Evolutionary conservation across 495 filamentous ascomycete genomes (phyloP), one percentile per base, ranked within the genome.

Genomic region (Penicillium verhagenii): DNA sequence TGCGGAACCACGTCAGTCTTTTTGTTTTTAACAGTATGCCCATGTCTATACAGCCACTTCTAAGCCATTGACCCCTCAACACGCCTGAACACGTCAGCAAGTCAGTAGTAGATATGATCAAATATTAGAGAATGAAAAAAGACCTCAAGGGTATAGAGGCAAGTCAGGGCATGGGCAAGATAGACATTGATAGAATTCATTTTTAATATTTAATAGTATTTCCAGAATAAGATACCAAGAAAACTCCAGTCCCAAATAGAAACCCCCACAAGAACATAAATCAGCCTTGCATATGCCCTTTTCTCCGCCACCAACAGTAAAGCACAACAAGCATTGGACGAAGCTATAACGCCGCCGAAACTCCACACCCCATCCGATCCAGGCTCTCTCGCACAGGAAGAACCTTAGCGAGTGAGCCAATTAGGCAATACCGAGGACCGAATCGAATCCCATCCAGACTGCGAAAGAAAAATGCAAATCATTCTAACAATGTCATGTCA

Each of bases 241-340:
- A 13, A 35, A 35, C 31, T 35, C 31, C 31, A n/a, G 31, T 10
- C 6, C 31, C 31, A 35, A n/a, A 35, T 35, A 35, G 31, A 35
- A 35, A 5, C 13, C 31, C n/a, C 31, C 31, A 13, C 31, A 35
- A 35, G 31, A n/a, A 35, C n/a, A n/a, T 18, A 24, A 11, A 13
- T 7, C n/a, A 24, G 43, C 21, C 43, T 26, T 26, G 43, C 21
- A 45, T n/a, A n/a, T 28, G 31, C 16, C 43, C 43, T 45, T 45
- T 45, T 45, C 43, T 45, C 43, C 43, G 43, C 43, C 23, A 45
- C 43, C 43, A 45, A 45, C 43, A 45, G 23, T 45, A 45, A 45
- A 25, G 21, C 43, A 9, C 9, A 45, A 6, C 7, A 45, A 45
- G 11, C 43, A 45, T 24, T 45, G 43, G 43, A n/a, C 43, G 26